Evolutionary conservation across 2,329 filamentous ascomycete genomes (phyloP), one percentile per base, ranked within the genome.

Genomic region (Nigrograna mackinnonii): DNA sequence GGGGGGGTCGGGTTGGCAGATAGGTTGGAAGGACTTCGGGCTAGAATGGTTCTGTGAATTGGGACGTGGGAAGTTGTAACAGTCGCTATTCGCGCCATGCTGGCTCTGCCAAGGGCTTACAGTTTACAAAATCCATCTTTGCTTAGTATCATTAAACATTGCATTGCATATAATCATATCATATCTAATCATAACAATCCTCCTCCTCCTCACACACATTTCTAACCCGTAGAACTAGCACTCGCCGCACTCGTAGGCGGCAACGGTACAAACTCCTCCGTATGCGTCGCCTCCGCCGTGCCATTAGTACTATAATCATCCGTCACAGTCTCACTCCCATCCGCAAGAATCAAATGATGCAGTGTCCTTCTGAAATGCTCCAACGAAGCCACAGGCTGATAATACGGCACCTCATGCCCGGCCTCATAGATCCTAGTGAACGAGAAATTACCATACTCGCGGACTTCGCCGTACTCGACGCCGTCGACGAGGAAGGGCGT

Each of bases 371-470:
- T 59, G 28, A 67, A 67, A 13, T 54, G 46, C 46, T 64, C 62
- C 37, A 66, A 39, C 28, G 48, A 54, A 6, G 64, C 64, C 22
- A 48, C 41, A 5, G 66, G 59, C 47, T 68, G 66, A 22, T 67
- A 66, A 35, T 73, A 76, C 2, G 77, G 75, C 4, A 79, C 68
- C 37, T 77, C 68, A 47, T 81, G 79, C 1, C 78, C 78, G 0
- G 77, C 69, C 43, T 79, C 73, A 49, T 78, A 79, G 37, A 80
- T 68, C 14, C 75, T 61, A 6, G 69, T 69, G 51, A 79, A 79
- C 35, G 68, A 74, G 36, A 80, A 70, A 44, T 91, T 91, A 4
- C 85, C 88, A 53, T 82, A 88, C 66, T 94, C 87, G 7, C 88
- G 79, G 0, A 89, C 87, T 43, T 81, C 79, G 19, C 89, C 89